Evolutionary conservation across 768 basidiomycete genomes (phyloP).

Genomic region (Pleurotus cornucopiae): DNA sequence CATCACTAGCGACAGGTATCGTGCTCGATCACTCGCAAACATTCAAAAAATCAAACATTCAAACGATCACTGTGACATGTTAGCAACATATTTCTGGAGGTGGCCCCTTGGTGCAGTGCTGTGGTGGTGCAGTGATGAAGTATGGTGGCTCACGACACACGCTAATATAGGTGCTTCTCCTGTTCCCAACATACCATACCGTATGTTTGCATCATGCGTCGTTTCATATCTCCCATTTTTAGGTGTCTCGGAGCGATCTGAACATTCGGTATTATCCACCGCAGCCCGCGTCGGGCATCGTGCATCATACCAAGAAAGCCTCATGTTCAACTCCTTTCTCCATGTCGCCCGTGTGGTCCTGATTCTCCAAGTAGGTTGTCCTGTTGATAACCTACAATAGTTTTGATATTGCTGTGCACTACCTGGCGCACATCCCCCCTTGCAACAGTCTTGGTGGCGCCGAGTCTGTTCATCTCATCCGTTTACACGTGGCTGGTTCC

Average conservation of each 20-base stretch:
- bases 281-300: neutral
- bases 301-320: neutral
- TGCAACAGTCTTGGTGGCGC: neutral
- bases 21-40: neutral
- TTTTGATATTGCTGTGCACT: neutral
- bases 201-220: no score
- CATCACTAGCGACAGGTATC: no score
- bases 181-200: no score
- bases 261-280: neutral
- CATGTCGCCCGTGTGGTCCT: neutral
- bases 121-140: no score
- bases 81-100: neutral
- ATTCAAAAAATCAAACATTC: slow-evolving; percentile 4
- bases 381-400: neutral
- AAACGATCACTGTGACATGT: slow-evolving; percentile 2
- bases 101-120: no score
- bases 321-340: neutral
- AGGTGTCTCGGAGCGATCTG: neutral
- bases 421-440: neutral
- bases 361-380: neutral
- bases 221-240: no score
- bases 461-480: neutral
- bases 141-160: no score
- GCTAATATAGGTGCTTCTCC: no score
- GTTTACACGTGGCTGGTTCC: neutral